These are phyloP conservation scores for Pontederia paniculata DNA, from an alignment of 176 grass and related monocot genomes.

Conservation along the genomic window DNA sequence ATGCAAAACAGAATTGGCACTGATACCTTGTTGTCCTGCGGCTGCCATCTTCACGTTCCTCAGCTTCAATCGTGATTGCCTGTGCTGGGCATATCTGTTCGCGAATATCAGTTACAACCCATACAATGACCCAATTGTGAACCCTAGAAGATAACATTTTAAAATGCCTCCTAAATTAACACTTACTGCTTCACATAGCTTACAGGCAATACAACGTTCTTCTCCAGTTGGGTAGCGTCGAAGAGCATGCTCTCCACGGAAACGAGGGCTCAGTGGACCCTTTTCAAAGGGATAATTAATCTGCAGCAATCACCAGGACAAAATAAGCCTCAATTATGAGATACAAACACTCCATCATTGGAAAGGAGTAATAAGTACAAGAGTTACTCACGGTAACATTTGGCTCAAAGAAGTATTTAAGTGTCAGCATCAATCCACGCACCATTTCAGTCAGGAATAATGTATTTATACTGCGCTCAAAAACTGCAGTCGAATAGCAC, in stretches of 20 bases:
- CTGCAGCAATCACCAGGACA: conserved; percentile 32
- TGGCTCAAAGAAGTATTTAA: conserved; percentile 90
- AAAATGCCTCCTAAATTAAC: conserved; percentile 11
- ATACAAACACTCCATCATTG: background rate
- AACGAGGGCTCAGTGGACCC: conserved; percentile 92
- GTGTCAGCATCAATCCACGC: conserved; percentile 73
- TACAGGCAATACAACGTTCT: conserved; percentile 96
- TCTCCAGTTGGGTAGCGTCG: conserved; percentile 89
- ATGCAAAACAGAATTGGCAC: background rate
- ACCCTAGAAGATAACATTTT: too few relatives aligned
- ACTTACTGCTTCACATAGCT: conserved; percentile 96
- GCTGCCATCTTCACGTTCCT: conserved; percentile 97
- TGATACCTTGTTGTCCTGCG: conserved; percentile 74
- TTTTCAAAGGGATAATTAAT: conserved; percentile 99
- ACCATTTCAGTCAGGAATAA: conserved; percentile 99
- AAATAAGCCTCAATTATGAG: background rate
- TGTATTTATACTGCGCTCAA: conserved; percentile 77
- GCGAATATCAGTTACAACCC: conserved; percentile 6
- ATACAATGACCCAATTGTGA: too few relatives aligned
- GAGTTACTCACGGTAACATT: conserved; percentile 67
- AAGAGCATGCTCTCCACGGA: conserved; percentile 95
- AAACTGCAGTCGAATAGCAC: conserved; percentile 33
- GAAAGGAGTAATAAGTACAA: background rate
- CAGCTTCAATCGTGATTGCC: conserved; percentile 97
- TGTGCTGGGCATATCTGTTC: conserved; percentile 89